Evolutionary conservation across 257 asterid species (phyloP), one percentile per base, ranked within the genome.

Genomic region (Cordia subcordata): DNA sequence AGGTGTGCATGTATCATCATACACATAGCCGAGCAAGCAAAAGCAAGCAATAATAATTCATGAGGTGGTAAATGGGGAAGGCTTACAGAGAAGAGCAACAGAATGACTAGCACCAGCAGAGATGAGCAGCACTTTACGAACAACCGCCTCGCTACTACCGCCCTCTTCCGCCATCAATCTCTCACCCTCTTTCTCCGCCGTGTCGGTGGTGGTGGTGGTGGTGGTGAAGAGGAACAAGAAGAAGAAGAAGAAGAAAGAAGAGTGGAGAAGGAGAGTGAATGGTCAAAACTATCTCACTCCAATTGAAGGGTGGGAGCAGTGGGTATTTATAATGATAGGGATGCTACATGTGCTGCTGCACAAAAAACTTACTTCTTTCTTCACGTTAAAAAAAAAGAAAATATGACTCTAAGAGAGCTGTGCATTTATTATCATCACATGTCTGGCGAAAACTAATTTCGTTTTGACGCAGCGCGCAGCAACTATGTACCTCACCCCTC

Each of bases 41-140:
- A 52, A 33, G 15, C 27, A 4, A 35, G 32, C 15, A 42, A 57
- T 19, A 49, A 12, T 10, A 16, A 38, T n/a, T n/a, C n/a, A 18
- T 13, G 18, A 22, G 45, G 27, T 8, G 21, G 9, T 47, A 11
- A 15, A 19, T 10, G 16, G 6, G n/a, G 11, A 16, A 16, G 49
- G 68, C 93, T 80, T 71, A 87, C 96, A 80, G 60, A 87, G 94
- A 68, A 84, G 90, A 58, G 94, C 94, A 57, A 85, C 86, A 38
- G 96, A 82, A 69, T 87, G 96, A 63, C 96, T 85, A 45, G 96
- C 96, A 15, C 96, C 96, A 60, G 96, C 94, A 14, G 94, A 85
- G 13, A 87, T 81, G 71, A 85, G 58, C 45, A 87, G 66, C 61
- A 87, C 90, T 71, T 72, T 68, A 14, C 83, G 86, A 55, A 78